phyloP scores from a whole-genome alignment of 768 basidiomycete species.

The Sporobolomyces phaffii region DNA sequence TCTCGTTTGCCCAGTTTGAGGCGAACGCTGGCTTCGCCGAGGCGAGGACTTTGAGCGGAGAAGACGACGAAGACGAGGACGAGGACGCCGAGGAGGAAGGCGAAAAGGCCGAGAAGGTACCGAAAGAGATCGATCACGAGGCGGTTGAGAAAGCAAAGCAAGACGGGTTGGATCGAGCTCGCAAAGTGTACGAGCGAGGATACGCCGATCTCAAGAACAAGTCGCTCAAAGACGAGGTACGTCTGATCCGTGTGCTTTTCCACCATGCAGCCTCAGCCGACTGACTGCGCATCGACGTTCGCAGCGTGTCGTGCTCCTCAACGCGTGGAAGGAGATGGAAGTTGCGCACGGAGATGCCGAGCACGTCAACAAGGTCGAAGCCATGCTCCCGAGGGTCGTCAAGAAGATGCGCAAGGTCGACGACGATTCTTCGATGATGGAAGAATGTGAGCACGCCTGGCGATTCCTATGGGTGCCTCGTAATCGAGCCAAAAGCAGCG shows the following conservation, averaged over 20 bases:
- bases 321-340: conserved; percentile 95
- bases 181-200: conserved; percentile 74
- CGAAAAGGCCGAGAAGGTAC: conserved; percentile 1
- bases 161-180: conserved; percentile 52
- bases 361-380: conserved; percentile 67
- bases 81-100: conserved; percentile 2
- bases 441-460: conserved; percentile 32
- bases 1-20: conserved; percentile 89
- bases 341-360: conserved; percentile 65
- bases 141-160: conserved; percentile 2
- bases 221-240: conserved; percentile 79
- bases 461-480: too few relatives aligned
- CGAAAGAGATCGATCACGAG: conserved; percentile 33
- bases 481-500: too few relatives aligned
- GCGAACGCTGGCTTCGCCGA: conserved; percentile 48
- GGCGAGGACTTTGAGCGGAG: conserved; percentile 46
- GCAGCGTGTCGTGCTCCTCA: conserved; percentile 81
- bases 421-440: conserved; percentile 35
- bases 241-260: too few relatives aligned
- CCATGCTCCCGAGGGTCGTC: conserved; percentile 86
- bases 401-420: conserved; percentile 64
- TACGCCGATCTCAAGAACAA: conserved; percentile 80
- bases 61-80: conserved; percentile 45
- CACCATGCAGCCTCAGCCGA: too few relatives aligned
- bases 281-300: too few relatives aligned